Percentiles rank a stretch among this genome's conserved stretches.
Conservation (phyloP, 441 rosid species). For the Gossypium davidsonii region DNA sequence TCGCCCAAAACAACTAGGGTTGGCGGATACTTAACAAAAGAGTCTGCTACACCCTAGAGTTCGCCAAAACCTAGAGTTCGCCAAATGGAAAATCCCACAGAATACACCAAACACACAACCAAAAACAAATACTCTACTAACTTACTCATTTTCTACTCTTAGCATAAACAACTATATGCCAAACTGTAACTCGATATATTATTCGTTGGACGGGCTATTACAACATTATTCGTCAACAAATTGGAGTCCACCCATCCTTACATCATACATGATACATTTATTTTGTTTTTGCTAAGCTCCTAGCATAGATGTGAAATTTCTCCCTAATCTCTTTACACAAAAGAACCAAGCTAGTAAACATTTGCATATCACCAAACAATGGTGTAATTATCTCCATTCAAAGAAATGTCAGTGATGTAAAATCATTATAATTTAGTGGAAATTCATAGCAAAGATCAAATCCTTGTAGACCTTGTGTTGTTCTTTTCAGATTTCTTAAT, state of each 20-base stretch:
- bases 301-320: neutral
- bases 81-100: no score
- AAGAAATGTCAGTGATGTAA: conserved; percentile 16
- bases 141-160: no score
- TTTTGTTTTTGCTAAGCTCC: conserved; percentile 25
- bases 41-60: no score
- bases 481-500: neutral
- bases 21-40: no score
- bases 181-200: no score
- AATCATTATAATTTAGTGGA: neutral
- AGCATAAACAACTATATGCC: no score
- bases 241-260: neutral
- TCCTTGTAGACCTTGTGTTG: neutral
- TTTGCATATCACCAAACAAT: neutral
- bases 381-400: conserved; percentile 12
- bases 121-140: no score
- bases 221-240: conserved; percentile 10
- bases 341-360: neutral
- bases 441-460: conserved; percentile 11
- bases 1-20: no score
- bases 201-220: no score
- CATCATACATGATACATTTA: conserved; percentile 17
- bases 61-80: no score
- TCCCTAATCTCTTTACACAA: conserved; percentile 10
- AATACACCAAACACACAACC: no score